phyloP scores from a whole-genome alignment of 345 rosid genomes.

The Hypericum perforatum region DNA sequence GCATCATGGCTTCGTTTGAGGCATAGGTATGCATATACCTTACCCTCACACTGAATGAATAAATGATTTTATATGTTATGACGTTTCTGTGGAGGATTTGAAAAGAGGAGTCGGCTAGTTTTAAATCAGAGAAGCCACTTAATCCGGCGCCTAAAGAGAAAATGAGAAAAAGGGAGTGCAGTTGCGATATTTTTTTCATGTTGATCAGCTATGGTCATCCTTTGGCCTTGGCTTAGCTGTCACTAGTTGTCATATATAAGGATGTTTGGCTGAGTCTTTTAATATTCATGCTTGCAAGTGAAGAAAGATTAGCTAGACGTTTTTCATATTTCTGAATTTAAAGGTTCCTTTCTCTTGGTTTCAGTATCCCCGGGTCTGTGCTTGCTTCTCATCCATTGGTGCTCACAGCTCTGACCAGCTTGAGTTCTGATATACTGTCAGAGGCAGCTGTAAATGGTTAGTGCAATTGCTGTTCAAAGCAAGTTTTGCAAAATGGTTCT shows the following conservation, averaged over 20 bases:
- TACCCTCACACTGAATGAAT: neutral
- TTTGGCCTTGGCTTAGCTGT: no score
- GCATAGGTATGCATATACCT: slow-evolving; percentile 54
- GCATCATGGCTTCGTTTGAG: slow-evolving; percentile 93
- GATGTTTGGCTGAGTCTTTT: no score
- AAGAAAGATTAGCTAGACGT: neutral
- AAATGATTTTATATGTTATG: no score
- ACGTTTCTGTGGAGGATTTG: no score
- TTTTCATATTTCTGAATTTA: neutral
- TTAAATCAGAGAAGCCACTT: no score
- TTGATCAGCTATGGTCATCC: no score
- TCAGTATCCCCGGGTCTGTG: slow-evolving; percentile 75
- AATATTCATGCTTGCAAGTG: neutral
- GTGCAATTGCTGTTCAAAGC: slow-evolving; percentile 17
- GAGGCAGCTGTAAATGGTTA: slow-evolving; percentile 97
- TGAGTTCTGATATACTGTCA: slow-evolving; percentile 72
- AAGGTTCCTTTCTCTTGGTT: slow-evolving; percentile 19
- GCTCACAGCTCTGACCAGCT: slow-evolving; percentile 79
- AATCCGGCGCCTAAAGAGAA: no score
- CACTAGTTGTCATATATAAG: no score
- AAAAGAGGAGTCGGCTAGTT: no score
- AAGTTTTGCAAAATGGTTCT: slow-evolving; percentile 2
- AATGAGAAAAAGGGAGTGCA: no score
- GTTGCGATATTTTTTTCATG: no score
- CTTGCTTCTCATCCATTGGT: slow-evolving; percentile 90